A percentile compares a stretch with the other conserved stretches of the same genome.
These are phyloP conservation scores for Fraxinus angustifolia DNA, from an alignment of 305 asterid species.

Conservation along the genomic window DNA sequence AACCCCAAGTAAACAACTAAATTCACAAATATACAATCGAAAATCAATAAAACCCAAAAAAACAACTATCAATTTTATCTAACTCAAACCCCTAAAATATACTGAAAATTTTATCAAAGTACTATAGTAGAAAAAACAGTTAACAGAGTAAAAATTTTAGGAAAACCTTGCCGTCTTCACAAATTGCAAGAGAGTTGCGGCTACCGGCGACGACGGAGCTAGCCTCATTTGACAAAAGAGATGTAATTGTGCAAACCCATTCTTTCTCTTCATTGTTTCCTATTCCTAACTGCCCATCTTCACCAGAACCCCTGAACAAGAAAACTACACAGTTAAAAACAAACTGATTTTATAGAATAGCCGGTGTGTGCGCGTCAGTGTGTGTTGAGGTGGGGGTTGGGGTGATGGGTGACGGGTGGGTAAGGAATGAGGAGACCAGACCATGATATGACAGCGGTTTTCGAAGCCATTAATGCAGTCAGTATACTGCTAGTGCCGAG, in stretches of 20 bases:
- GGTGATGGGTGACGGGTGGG: neutral
- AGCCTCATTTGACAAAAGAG: conserved; percentile 51
- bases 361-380: neutral
- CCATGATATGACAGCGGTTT: conserved; percentile 80
- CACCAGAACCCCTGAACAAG: conserved; percentile 88
- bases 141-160: neutral
- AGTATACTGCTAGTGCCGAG: neutral
- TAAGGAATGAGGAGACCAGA: conserved; percentile 16
- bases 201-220: conserved; percentile 84
- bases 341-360: conserved; percentile 3
- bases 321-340: conserved; percentile 15
- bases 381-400: neutral
- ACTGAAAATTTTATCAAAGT: neutral
- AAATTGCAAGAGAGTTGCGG: conserved; percentile 90
- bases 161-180: conserved; percentile 84
- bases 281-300: conserved; percentile 91
- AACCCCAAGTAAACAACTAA: conserved; percentile 97
- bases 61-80: neutral
- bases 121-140: neutral
- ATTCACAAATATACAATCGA: conserved; percentile 14
- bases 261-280: conserved; percentile 83
- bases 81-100: conserved; percentile 7
- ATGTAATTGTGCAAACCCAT: conserved; percentile 62
- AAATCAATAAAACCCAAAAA: neutral
- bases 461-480: conserved; percentile 50